phyloP scores from a whole-genome alignment of 148 eudicot species.

The Heliamphora exappendiculata region DNA sequence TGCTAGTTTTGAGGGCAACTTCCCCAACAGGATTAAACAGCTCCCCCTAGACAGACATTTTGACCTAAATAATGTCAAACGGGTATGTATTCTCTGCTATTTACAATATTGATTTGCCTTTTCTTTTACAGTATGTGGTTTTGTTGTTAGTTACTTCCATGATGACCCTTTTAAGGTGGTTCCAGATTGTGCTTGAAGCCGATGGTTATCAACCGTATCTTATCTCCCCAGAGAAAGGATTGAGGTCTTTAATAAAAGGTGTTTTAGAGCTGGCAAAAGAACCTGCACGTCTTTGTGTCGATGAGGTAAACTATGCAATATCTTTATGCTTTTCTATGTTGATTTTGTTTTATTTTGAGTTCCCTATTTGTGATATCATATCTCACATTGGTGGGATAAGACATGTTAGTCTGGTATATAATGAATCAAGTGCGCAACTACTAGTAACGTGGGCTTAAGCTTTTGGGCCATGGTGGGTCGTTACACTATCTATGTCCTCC shows the following conservation, averaged over 20 bases:
- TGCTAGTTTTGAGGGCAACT: slow-evolving; percentile 94
- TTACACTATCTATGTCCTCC: not conserved
- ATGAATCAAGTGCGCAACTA: no score
- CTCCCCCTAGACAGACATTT: slow-evolving; percentile 94
- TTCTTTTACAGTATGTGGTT: not conserved
- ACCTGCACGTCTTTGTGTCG: slow-evolving; percentile 96
- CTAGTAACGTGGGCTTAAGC: no score
- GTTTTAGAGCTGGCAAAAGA: slow-evolving; percentile 95
- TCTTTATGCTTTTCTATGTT: not conserved
- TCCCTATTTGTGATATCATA: no score
- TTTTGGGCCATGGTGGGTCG: no score
- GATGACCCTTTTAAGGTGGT: slow-evolving; percentile 12
- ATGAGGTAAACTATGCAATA: slow-evolving; percentile 55
- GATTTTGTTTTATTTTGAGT: no score
- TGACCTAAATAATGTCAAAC: slow-evolving; percentile 88
- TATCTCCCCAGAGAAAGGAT: slow-evolving; percentile 96
- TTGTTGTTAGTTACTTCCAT: not conserved
- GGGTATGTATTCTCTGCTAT: slow-evolving; percentile 58
- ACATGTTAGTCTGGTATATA: no score
- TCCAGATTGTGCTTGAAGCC: slow-evolving; percentile 94
- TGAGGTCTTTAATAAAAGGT: slow-evolving; percentile 80
- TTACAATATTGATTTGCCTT: not conserved
- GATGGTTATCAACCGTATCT: slow-evolving; percentile 99
- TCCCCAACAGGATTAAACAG: slow-evolving; percentile 94
- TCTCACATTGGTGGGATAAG: no score